Percentiles rank a stretch among this genome's conserved stretches.
phyloP scores from a whole-genome alignment of 163 green algal genomes.

The Coccomyxa subellipsoidea region DNA sequence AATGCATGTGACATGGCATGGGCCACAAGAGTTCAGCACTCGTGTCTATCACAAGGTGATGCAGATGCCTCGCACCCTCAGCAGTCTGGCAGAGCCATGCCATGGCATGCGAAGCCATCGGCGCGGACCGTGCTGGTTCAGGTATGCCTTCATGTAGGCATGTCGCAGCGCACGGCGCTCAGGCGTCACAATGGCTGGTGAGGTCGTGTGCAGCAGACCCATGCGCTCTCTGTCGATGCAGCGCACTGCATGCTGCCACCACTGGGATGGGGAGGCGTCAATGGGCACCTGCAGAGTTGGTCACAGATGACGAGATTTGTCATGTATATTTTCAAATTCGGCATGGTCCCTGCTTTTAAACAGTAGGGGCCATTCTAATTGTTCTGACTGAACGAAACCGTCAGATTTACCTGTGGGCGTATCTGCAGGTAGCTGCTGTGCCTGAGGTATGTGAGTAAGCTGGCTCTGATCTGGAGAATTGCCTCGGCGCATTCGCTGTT shows the following conservation, averaged over 20 bases:
- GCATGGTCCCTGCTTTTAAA: too few relatives aligned
- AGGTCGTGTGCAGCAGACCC: background rate
- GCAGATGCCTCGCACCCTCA: background rate
- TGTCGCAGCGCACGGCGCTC: background rate
- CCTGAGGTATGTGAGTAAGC: background rate
- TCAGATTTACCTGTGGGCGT: background rate
- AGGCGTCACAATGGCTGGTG: background rate
- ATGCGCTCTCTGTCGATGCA: slow-evolving; percentile 11
- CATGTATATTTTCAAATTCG: too few relatives aligned
- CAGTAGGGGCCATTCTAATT: too few relatives aligned
- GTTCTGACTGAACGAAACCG: background rate
- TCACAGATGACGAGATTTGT: background rate
- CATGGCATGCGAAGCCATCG: background rate
- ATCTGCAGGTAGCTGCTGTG: background rate
- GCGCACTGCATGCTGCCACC: slow-evolving; percentile 30
- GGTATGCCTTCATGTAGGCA: background rate
- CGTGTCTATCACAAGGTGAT: too few relatives aligned
- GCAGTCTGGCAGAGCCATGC: background rate
- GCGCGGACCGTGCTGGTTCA: background rate
- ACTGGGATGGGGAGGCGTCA: slow-evolving; percentile 1
- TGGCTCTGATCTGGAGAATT: background rate
- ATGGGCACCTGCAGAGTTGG: slow-evolving; percentile 15
- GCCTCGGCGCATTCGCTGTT: background rate
- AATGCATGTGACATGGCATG: too few relatives aligned
- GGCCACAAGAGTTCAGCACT: too few relatives aligned